phyloP scores from a whole-genome alignment of 140 eudicot species.

The Senecio squalidus region DNA sequence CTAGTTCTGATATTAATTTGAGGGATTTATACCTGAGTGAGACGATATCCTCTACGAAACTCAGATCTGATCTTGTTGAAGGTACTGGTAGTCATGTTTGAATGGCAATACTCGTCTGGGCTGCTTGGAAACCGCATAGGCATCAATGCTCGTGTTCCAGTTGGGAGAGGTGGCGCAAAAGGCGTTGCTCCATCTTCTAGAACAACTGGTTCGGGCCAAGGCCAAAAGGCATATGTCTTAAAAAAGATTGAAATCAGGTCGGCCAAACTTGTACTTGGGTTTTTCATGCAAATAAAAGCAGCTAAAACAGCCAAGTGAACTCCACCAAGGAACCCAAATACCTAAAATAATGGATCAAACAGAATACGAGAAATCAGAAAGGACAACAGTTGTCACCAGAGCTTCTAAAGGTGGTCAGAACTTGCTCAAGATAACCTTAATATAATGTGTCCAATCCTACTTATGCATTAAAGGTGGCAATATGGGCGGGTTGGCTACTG shows the following conservation, averaged over 20 bases:
- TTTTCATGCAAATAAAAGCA: conserved; percentile 35
- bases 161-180: conserved; percentile 12
- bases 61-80: conserved; percentile 49
- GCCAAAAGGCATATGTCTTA: conserved; percentile 50
- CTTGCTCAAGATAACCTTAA: background rate
- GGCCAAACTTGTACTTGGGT: conserved; percentile 37
- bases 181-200: conserved; percentile 26
- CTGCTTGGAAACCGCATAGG: conserved; percentile 52
- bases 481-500: background rate
- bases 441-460: conserved; percentile 1
- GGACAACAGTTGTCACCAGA: background rate
- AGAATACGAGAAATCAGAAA: conserved; percentile 5
- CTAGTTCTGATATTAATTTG: too few species aligned
- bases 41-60: conserved; percentile 41
- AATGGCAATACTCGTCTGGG: conserved; percentile 47
- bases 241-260: conserved; percentile 34
- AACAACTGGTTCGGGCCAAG: conserved; percentile 56
- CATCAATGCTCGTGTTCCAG: conserved; percentile 35
- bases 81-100: conserved; percentile 52
- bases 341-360: conserved; percentile 29
- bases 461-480: background rate
- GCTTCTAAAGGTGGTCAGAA: background rate
- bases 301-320: conserved; percentile 43
- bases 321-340: conserved; percentile 53
- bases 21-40: conserved; percentile 38